These are phyloP conservation scores for Candida suzukii DNA, from an alignment of 805 yeast genomes.

Conservation along the genomic window DNA sequence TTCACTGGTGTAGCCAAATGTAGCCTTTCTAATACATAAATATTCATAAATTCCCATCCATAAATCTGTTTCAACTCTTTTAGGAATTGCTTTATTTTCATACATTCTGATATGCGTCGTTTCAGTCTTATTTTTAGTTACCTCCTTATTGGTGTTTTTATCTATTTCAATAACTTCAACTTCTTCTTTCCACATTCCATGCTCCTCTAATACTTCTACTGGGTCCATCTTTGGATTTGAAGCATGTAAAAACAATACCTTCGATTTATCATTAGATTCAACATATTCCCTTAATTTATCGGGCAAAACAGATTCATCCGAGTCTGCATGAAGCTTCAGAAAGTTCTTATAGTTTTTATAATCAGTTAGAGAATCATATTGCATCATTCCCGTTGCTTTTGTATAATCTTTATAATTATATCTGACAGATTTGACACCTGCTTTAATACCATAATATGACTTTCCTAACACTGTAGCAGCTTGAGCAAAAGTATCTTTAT, in stretches of 20 bases:
- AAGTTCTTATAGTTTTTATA: too few relatives aligned
- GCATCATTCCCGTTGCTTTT: conserved; percentile 43
- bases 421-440: conserved; percentile 45
- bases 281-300: conserved; percentile 7
- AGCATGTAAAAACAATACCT: conserved; percentile 29
- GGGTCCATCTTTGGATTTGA: conserved; percentile 43
- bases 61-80: conserved; percentile 11
- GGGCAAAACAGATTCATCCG: conserved; percentile 1
- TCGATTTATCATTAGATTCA: conserved; percentile 11
- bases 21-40: conserved; percentile 11
- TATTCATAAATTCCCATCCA: conserved; percentile 15
- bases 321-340: too few relatives aligned
- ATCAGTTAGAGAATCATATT: conserved; percentile 35
- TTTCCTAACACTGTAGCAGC: conserved; percentile 49
- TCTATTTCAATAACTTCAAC: too few relatives aligned
- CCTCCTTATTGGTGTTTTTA: not conserved
- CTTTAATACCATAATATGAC: conserved; percentile 48
- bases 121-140: not conserved
- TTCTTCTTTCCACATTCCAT: conserved; percentile 11
- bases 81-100: conserved; percentile 6
- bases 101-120: conserved; percentile 11
- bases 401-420: conserved; percentile 21
- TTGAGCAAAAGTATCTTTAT: conserved; percentile 70
- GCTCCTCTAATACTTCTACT: conserved; percentile 24
- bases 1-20: conserved; percentile 9